phyloP scores from a whole-genome alignment of 228 moss, liverwort and hornwort species.

The Sphagnum magellanicum region DNA sequence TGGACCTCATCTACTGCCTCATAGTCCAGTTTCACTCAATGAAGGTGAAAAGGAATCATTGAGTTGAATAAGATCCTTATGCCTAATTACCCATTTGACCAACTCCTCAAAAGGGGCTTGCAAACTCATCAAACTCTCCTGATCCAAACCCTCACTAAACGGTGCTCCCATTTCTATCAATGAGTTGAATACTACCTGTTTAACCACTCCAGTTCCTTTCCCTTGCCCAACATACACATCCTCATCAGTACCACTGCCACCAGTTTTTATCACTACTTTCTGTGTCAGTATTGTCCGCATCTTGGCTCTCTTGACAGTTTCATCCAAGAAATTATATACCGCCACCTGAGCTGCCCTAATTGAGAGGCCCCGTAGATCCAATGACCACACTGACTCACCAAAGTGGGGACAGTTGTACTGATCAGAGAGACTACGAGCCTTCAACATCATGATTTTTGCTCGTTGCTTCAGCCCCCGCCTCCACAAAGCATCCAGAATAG shows the following conservation, averaged over 20 bases:
- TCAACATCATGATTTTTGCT: conserved; percentile 44
- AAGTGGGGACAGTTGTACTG: conserved; percentile 65
- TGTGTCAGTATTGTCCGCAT: conserved; percentile 32
- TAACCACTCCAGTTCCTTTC: conserved; percentile 52
- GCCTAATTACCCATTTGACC: conserved; percentile 61
- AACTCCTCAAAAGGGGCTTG: conserved; percentile 66
- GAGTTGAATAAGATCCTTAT: conserved; percentile 40
- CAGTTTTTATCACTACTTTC: conserved; percentile 26
- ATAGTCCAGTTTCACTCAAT: too few relatives aligned
- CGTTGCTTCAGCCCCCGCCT: conserved; percentile 42
- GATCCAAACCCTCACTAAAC: conserved; percentile 23
- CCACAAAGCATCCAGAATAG: conserved; percentile 86
- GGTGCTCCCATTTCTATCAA: conserved; percentile 65
- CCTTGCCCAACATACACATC: conserved; percentile 28
- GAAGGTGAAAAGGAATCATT: conserved; percentile 5
- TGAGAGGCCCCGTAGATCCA: conserved; percentile 77
- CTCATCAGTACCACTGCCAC: conserved; percentile 20
- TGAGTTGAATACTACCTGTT: conserved; percentile 48
- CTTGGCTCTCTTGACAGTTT: conserved; percentile 42
- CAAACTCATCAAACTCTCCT: conserved; percentile 43
- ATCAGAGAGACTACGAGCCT: conserved; percentile 58
- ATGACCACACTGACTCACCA: conserved; percentile 47
- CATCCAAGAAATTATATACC: conserved; percentile 72
- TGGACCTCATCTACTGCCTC: too few relatives aligned
- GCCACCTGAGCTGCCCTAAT: conserved; percentile 79